Conservation (phyloP, 345 rosid species). For the Arabidopsis thaliana region DNA sequence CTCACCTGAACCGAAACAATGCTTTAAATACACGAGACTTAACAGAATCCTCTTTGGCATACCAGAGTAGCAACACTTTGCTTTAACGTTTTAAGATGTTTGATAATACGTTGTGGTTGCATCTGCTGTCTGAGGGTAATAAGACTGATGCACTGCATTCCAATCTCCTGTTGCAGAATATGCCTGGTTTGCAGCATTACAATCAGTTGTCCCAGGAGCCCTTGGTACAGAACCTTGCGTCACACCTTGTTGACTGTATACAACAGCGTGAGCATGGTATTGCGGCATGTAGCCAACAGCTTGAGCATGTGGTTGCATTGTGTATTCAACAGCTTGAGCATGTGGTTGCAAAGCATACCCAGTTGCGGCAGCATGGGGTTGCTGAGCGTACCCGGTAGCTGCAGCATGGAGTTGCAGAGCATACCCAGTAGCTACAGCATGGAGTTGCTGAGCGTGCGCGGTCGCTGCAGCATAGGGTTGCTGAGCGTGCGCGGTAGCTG, state of each 20-base stretch:
- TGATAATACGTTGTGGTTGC: conserved; percentile 40
- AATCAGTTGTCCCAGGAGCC: conserved; percentile 25
- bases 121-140: conserved; percentile 30
- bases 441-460: neutral
- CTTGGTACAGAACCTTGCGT: conserved; percentile 32
- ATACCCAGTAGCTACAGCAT: neutral
- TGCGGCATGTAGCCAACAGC: conserved; percentile 34
- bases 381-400: neutral
- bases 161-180: conserved; percentile 41
- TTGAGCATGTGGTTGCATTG: conserved; percentile 21
- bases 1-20: conserved; percentile 24
- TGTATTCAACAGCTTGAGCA: conserved; percentile 10
- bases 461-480: neutral
- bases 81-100: conserved; percentile 16
- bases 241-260: conserved; percentile 29
- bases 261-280: conserved; percentile 21
- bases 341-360: conserved; percentile 3
- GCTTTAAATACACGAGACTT: conserved; percentile 24
- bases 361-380: neutral
- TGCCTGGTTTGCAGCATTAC: conserved; percentile 41
- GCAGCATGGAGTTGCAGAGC: conserved; percentile 1
- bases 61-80: conserved; percentile 17
- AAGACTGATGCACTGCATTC: conserved; percentile 37
- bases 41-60: conserved; percentile 17
- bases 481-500: neutral